Evolutionary conservation across 108 stramenopile genomes (phyloP).

Genomic region (Stephanodiscus minutulus): DNA sequence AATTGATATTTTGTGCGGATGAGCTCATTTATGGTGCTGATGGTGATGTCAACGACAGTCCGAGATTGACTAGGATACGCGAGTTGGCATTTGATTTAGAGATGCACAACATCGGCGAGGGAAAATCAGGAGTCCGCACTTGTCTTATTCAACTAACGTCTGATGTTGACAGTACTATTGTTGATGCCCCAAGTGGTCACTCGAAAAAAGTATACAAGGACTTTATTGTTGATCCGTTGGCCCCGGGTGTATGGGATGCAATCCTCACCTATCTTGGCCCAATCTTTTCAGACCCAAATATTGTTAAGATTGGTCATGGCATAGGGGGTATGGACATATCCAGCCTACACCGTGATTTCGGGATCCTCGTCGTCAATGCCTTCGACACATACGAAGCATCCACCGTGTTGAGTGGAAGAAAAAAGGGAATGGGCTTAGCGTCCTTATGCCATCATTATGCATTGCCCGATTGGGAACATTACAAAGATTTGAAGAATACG

Average conservation of each 20-base stretch:
- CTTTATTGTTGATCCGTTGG: slow-evolving; percentile 84
- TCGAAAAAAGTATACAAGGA: slow-evolving; percentile 45
- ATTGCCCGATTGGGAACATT: slow-evolving; percentile 56
- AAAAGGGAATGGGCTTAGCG: slow-evolving; percentile 56
- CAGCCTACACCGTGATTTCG: slow-evolving; percentile 93
- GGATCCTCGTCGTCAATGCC: slow-evolving; percentile 89
- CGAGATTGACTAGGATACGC: slow-evolving; percentile 2
- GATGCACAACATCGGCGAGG: slow-evolving; percentile 51
- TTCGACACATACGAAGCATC: slow-evolving; percentile 94
- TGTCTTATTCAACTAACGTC: slow-evolving; percentile 80
- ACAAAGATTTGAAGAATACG: slow-evolving; percentile 65
- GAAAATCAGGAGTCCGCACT: slow-evolving; percentile 43
- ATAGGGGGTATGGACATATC: slow-evolving; percentile 85
- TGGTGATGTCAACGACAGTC: background rate
- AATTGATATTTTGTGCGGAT: slow-evolving; percentile 61
- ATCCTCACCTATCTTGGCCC: slow-evolving; percentile 56
- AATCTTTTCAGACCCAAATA: slow-evolving; percentile 81
- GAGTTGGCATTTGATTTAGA: slow-evolving; percentile 88
- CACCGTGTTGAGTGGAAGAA: slow-evolving; percentile 34
- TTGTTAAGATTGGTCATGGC: slow-evolving; percentile 95
- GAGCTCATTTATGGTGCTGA: slow-evolving; percentile 49
- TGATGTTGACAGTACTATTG: slow-evolving; percentile 28
- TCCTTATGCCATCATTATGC: slow-evolving; percentile 69
- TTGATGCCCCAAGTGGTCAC: background rate
- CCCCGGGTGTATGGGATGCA: slow-evolving; percentile 71